Percentiles rank a stretch among this genome's conserved stretches.
These are phyloP conservation scores for Delonix regia DNA, from an alignment of 306 rosid species.

Conservation along the genomic window DNA sequence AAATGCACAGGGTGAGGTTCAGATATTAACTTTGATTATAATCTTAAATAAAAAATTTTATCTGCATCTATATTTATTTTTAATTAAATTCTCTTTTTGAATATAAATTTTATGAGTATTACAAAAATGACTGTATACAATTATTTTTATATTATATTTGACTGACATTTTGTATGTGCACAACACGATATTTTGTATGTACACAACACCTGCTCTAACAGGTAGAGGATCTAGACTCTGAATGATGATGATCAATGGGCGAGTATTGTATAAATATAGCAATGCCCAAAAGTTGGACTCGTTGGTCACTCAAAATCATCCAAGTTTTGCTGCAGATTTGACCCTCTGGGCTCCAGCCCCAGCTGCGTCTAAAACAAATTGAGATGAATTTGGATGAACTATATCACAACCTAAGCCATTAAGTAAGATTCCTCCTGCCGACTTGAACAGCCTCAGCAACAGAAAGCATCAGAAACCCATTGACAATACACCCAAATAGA, in stretches of 20 bases:
- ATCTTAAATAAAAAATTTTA: too few species aligned
- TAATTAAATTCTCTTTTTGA: too few species aligned
- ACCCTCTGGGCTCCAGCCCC: neutral
- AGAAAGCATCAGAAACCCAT: constrained; percentile 51
- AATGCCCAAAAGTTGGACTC: neutral
- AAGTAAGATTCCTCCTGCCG: constrained; percentile 29
- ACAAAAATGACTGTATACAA: too few species aligned
- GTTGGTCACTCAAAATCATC: neutral
- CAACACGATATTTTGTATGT: too few species aligned
- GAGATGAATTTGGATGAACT: neutral
- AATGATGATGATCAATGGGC: constrained; percentile 20
- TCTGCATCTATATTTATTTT: too few species aligned
- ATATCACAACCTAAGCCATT: neutral
- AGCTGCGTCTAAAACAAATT: neutral
- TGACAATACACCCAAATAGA: constrained; percentile 23
- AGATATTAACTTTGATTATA: too few species aligned
- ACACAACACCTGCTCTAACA: too few species aligned
- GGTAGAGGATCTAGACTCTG: too few species aligned
- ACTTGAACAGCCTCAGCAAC: constrained; percentile 31
- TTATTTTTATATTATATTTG: too few species aligned
- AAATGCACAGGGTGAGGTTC: too few species aligned
- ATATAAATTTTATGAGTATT: too few species aligned
- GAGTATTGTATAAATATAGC: constrained; percentile 3
- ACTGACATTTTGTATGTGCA: too few species aligned
- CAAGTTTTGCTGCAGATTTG: neutral